Evolutionary conservation across 2,329 filamentous ascomycete genomes (phyloP).

Genomic region (Myriangium duriaei): DNA sequence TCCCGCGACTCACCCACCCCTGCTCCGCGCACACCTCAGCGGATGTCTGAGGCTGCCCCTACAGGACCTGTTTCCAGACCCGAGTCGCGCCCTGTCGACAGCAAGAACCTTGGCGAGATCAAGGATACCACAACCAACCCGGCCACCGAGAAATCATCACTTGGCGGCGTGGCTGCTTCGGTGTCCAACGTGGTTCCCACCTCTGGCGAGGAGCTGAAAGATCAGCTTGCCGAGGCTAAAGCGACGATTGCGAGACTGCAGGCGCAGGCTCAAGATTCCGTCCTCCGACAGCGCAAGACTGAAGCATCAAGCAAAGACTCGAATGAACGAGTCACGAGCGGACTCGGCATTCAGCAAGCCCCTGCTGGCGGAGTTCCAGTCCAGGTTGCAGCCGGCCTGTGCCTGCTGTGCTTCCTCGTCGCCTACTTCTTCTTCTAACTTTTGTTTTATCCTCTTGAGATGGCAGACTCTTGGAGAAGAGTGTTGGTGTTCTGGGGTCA

Average conservation of each 20-base stretch:
- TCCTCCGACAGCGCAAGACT: slow-evolving; percentile 66
- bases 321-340: slow-evolving; percentile 37
- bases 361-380: slow-evolving; percentile 67
- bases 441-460: too few species aligned
- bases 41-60: slow-evolving; percentile 19
- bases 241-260: slow-evolving; percentile 57
- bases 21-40: slow-evolving; percentile 36
- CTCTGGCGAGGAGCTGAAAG: slow-evolving; percentile 51
- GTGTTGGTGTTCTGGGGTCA: too few species aligned
- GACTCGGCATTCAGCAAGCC: slow-evolving; percentile 41
- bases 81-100: slow-evolving; percentile 26
- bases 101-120: slow-evolving; percentile 29
- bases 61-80: slow-evolving; percentile 25
- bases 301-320: slow-evolving; percentile 38
- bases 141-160: slow-evolving; percentile 24
- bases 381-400: slow-evolving; percentile 70
- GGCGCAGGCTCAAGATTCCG: slow-evolving; percentile 51
- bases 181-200: slow-evolving; percentile 37
- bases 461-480: too few species aligned
- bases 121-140: slow-evolving; percentile 29
- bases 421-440: slow-evolving; percentile 91
- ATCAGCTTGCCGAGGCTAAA: slow-evolving; percentile 63
- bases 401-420: slow-evolving; percentile 80
- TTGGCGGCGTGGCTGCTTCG: slow-evolving; percentile 32
- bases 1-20: slow-evolving; percentile 39